Base-by-base conservation (phyloP, 441 rosid species). In the Eruca vesicaria region DNA sequence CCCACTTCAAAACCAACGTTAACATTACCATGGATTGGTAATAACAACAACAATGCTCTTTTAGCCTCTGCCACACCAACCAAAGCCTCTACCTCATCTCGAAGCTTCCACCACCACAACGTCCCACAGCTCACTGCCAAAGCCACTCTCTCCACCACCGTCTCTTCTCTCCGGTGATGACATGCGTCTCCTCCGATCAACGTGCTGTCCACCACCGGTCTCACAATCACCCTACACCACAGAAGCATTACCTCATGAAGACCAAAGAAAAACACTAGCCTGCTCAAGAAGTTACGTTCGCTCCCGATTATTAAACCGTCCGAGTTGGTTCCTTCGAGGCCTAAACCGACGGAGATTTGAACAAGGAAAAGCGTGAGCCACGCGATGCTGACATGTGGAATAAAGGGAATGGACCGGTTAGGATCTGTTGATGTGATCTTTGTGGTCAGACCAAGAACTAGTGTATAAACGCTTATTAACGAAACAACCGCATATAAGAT, bases 31-130 rank as follows among this genome's bases (percentile, higher is more conserved):
- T 56, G 9, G 2, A 69, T 45, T 28, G 71, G 82, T 74, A 9
- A 57, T 76, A 80, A 76, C 68, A 69, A 20, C 48, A 81, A 81
- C 84, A 74, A 61, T 41, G 65, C 74, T 62, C 60, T 86, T 78
- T 88, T 90, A 20, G 81, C 84, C 75, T 83, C 92, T 1, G 87
- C 89, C 33, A 86, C 85, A 53, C 85, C 68, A 55, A 81, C 91
- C 85, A 94, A 68, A 9, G 84, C 79, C 73, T 90, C 99, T 19
- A 90, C 88, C 57, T 90, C 99, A 41, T 85, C 89, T 58, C 90
- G 86, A 85, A 92, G 69, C 80, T 84, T 89, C 96, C 94, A 86
- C 94, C 93, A 88, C 98, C 99, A 94, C 64, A 94, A 73, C 18
- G 73, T 58, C 6, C 98, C 91, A 3, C 83, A 80, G 65, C 87